Conservation (phyloP, 2,329 filamentous ascomycete genomes). For the Rugonectria rugulosa region DNA sequence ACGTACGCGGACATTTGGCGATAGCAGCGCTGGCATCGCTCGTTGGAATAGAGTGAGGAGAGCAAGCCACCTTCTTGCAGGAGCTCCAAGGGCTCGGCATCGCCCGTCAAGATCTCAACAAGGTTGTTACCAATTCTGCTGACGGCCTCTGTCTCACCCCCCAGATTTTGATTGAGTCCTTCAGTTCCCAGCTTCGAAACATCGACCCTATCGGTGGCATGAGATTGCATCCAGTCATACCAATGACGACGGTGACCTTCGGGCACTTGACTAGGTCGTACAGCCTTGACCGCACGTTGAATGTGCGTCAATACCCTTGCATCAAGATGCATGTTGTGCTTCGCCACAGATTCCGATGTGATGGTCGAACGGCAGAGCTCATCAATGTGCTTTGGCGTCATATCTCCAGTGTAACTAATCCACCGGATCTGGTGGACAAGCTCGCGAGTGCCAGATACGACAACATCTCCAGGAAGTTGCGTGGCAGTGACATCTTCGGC, state of each 20-base stretch:
- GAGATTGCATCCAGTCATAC: conserved; percentile 17
- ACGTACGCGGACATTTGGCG: conserved; percentile 1
- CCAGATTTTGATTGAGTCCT: conserved; percentile 3
- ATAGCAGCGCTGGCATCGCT: conserved; percentile 15
- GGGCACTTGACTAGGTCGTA: background rate
- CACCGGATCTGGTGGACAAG: conserved; percentile 15
- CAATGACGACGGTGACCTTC: conserved; percentile 11
- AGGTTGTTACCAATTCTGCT: conserved; percentile 10
- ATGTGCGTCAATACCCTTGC: conserved; percentile 8
- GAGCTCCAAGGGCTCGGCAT: conserved; percentile 1
- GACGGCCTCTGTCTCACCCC: conserved; percentile 12
- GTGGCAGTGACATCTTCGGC: conserved; percentile 10
- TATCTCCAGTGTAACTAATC: conserved; percentile 5
- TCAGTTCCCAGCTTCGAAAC: background rate
- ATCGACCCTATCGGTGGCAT: conserved; percentile 5
- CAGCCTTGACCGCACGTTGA: conserved; percentile 9
- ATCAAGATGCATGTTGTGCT: conserved; percentile 10
- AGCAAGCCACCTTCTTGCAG: conserved; percentile 8
- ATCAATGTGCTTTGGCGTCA: conserved; percentile 5
- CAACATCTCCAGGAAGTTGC: conserved; percentile 6
- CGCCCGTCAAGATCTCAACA: conserved; percentile 3
- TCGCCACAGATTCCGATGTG: background rate
- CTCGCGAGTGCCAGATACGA: conserved; percentile 2
- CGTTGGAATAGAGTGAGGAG: conserved; percentile 10
- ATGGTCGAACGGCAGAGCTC: conserved; percentile 3